Evolutionary conservation across 2,329 filamentous ascomycete species (phyloP), one percentile per base, ranked within the genome.

Genomic region (Curvularia sp.): DNA sequence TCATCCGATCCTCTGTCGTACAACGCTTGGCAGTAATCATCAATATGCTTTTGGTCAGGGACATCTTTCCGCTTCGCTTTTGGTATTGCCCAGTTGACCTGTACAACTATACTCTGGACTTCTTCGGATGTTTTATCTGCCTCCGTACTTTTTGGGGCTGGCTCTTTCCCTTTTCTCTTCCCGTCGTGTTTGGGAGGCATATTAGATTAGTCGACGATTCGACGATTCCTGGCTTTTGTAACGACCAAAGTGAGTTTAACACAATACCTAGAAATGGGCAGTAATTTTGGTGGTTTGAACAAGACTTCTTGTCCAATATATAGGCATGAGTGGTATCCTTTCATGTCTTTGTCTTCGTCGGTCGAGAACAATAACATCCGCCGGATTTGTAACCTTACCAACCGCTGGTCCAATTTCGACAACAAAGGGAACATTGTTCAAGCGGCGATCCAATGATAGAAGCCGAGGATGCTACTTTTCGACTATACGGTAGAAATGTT

Each of bases 51-150:
- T 12, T 41, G 27, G 27, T 58, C 36, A 12, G 18, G 28, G 7
- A 21, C 13, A 3, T 19, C 5, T n/a, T 49, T 41, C 6, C 30
- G n/a, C 39, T 50, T 58, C 10, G 30, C 23, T 32, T 55, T 58
- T 18, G 55, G 55, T 55, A 58, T n/a, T 10, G 39, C 46, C 55
- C 51, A 58, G 25, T 50, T 34, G 19, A 55, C 42, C 1, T 47
- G 15, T 7, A 23, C n/a, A 21, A 15, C 5, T n/a, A 28, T 7
- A 5, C 19, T 4, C 8, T 13, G 15, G 9, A 3, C 23, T 36
- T 49, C 18, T 46, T 25, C 15, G 8, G 13, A 25, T 7, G 25
- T 12, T 12, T 21, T 30, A 28, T 43, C 41, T 19, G n/a, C 5
- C 8, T 23, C 18, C 1, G 25, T n/a, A 6, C 25, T 49, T 10